phyloP scores from a whole-genome alignment of 371 early-diverging fungal genomes.

The Circinella minor region DNA sequence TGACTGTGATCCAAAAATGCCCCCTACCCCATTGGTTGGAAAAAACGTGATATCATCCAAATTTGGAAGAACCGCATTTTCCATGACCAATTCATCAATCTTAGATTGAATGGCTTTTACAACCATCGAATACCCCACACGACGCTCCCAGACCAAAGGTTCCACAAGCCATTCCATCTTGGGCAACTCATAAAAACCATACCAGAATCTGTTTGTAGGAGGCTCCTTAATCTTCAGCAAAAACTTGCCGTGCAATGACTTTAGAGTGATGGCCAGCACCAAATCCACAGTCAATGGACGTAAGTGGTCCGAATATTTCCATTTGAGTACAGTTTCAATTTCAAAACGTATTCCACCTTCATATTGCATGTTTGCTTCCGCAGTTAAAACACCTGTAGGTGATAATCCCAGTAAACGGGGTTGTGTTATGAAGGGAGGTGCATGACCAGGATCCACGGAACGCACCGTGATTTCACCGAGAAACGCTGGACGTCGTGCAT shows the following conservation, averaged over 20 bases:
- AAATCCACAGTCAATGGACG: conserved; percentile 77
- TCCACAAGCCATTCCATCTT: conserved; percentile 81
- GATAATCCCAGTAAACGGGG: conserved; percentile 73
- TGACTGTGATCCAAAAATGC: conserved; percentile 41
- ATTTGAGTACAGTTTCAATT: conserved; percentile 68
- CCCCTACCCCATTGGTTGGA: conserved; percentile 66
- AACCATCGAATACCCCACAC: conserved; percentile 78
- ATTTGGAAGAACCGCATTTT: conserved; percentile 86
- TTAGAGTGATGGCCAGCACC: conserved; percentile 77
- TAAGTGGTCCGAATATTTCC: conserved; percentile 55
- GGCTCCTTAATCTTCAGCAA: conserved; percentile 82
- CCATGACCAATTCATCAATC: conserved; percentile 81
- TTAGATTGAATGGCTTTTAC: conserved; percentile 85
- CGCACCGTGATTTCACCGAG: conserved; percentile 83
- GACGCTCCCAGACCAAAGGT: conserved; percentile 87
- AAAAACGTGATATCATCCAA: conserved; percentile 92
- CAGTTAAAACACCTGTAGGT: conserved; percentile 72
- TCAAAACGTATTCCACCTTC: conserved; percentile 76
- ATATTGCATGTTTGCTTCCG: conserved; percentile 81
- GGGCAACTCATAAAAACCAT: conserved; percentile 86
- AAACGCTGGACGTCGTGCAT: conserved; percentile 75
- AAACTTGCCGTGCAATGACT: conserved; percentile 75
- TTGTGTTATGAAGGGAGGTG: conserved; percentile 80
- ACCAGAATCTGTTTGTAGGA: conserved; percentile 89
- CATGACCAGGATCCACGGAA: conserved; percentile 79